phyloP scores from a whole-genome alignment of 805 yeast genomes.

The Wickerhamia fluorescens region DNA sequence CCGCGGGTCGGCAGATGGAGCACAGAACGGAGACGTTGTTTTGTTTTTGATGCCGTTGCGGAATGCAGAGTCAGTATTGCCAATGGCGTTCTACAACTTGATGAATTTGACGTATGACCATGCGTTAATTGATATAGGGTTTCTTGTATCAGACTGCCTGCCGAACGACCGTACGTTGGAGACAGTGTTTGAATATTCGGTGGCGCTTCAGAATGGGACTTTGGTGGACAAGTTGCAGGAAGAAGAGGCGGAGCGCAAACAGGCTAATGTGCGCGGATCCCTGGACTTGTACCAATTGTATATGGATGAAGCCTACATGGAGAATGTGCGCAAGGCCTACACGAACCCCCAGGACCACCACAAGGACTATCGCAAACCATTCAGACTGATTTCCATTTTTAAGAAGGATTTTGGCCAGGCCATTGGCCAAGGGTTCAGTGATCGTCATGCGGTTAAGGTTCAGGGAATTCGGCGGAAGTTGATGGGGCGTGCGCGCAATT shows the following conservation, averaged over 20 bases:
- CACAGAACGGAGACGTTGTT: slow-evolving; percentile 50
- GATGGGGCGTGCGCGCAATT: slow-evolving; percentile 84
- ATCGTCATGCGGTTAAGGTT: slow-evolving; percentile 77
- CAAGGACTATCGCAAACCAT: slow-evolving; percentile 54
- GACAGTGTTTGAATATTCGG: slow-evolving; percentile 55
- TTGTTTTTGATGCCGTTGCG: slow-evolving; percentile 69
- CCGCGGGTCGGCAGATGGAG: slow-evolving; percentile 47
- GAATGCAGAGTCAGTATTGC: slow-evolving; percentile 70
- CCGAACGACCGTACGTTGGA: slow-evolving; percentile 60
- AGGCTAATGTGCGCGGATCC: slow-evolving; percentile 42
- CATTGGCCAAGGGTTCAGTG: slow-evolving; percentile 80
- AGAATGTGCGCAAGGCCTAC: slow-evolving; percentile 51
- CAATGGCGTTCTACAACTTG: slow-evolving; percentile 76
- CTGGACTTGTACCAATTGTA: slow-evolving; percentile 59
- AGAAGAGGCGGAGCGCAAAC: slow-evolving; percentile 28
- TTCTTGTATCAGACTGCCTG: slow-evolving; percentile 75
- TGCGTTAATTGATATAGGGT: slow-evolving; percentile 69
- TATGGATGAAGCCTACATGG: slow-evolving; percentile 59
- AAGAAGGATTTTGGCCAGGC: slow-evolving; percentile 79
- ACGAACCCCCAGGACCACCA: slow-evolving; percentile 54
- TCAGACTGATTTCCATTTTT: slow-evolving; percentile 72
- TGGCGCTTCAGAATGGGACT: slow-evolving; percentile 66
- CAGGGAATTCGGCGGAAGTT: slow-evolving; percentile 79
- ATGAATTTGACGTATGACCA: slow-evolving; percentile 87
- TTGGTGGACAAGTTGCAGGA: slow-evolving; percentile 41